These are phyloP conservation scores for Chaetomiaceae sp. DNA, from an alignment of 2,329 filamentous ascomycete genomes.

Conservation along the genomic window DNA sequence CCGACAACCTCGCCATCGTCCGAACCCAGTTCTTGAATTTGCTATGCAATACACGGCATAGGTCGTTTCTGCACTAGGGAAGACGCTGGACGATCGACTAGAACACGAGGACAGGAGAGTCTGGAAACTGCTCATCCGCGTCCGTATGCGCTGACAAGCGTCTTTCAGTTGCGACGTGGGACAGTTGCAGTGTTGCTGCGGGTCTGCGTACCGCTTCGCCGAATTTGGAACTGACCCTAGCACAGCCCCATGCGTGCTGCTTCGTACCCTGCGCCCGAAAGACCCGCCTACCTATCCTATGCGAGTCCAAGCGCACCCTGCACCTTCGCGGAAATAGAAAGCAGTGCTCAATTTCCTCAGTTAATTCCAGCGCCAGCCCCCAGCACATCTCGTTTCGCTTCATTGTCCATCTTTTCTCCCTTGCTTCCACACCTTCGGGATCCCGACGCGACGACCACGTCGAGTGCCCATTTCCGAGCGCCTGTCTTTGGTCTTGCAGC, in stretches of 20 bases:
- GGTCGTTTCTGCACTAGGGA: background rate
- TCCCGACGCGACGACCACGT: background rate
- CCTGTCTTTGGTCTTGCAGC: background rate
- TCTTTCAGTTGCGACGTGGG: background rate
- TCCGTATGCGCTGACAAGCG: background rate
- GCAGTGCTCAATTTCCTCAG: constrained; percentile 13
- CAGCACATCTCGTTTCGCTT: background rate
- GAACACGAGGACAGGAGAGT: background rate
- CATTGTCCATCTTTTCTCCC: background rate
- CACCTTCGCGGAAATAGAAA: constrained; percentile 4
- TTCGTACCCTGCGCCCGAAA: background rate
- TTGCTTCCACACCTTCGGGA: background rate
- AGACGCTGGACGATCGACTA: background rate
- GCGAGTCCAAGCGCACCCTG: constrained; percentile 8
- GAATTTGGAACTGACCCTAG: constrained; percentile 1
- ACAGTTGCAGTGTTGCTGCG: constrained; percentile 1
- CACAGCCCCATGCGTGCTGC: constrained; percentile 3
- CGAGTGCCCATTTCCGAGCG: background rate
- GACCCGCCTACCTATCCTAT: background rate
- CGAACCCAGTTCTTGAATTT: constrained; percentile 1
- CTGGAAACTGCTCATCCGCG: background rate
- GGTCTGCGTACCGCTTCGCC: constrained; percentile 7
- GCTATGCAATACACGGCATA: background rate
- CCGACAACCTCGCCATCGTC: background rate
- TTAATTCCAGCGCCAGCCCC: background rate